Percentiles rank a stretch among this genome's conserved stretches.
Conservation (phyloP, 257 asterid genomes). For the Solanum infundibuliforme region DNA sequence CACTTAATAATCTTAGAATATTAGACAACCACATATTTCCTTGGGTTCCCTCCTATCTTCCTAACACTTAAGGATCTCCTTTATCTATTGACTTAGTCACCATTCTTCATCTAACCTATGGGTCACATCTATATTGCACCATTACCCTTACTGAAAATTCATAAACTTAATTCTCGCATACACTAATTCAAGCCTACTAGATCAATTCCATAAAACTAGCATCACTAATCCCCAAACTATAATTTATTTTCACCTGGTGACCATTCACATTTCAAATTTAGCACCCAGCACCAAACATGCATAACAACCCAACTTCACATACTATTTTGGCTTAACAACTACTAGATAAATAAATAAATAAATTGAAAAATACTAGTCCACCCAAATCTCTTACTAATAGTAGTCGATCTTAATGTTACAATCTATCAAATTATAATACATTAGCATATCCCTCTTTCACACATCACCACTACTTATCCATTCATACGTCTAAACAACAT, state of each 20-base stretch:
- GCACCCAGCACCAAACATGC: neutral
- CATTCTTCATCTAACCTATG: neutral
- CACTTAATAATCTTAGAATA: neutral
- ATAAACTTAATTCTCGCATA: too few relatives aligned
- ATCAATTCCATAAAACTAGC: too few relatives aligned
- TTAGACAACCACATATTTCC: neutral
- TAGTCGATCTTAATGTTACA: neutral
- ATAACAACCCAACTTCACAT: neutral
- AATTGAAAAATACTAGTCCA: neutral
- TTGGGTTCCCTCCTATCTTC: neutral
- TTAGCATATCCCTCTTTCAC: neutral
- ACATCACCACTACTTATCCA: neutral
- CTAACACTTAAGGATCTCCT: neutral
- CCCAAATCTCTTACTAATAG: neutral
- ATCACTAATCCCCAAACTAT: neutral
- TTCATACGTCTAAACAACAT: neutral
- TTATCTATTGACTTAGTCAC: neutral
- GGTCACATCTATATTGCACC: too few relatives aligned
- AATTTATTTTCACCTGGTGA: neutral
- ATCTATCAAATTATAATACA: neutral
- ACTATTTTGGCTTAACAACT: neutral
- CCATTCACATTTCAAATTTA: neutral
- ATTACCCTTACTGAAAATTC: neutral
- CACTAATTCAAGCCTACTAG: neutral
- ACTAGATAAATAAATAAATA: neutral